These are phyloP conservation scores for Warburgia ugandensis DNA, from an alignment of 164 flowering plant genomes.

Conservation along the genomic window DNA sequence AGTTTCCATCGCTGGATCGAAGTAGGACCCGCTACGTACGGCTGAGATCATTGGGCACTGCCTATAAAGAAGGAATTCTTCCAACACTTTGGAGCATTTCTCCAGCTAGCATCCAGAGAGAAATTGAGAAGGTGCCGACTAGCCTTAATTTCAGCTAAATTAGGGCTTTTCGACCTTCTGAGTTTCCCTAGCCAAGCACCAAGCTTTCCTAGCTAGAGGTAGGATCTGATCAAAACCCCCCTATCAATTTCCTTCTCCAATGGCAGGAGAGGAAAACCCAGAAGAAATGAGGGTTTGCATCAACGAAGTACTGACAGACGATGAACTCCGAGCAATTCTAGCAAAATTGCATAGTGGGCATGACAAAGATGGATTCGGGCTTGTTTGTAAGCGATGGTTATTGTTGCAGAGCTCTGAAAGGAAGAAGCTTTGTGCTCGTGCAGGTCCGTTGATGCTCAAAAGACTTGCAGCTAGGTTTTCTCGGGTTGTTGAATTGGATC, in stretches of 20 bases:
- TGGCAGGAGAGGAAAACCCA: conserved; percentile 6
- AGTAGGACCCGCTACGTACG: too few relatives aligned
- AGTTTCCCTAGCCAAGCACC: too few relatives aligned
- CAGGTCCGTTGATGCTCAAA: conserved; percentile 78
- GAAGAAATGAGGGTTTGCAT: conserved; percentile 29
- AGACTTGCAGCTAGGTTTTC: conserved; percentile 69
- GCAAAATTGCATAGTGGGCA: conserved; percentile 42
- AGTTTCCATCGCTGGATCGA: too few relatives aligned
- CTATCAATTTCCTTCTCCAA: neutral
- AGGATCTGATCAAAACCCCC: neutral
- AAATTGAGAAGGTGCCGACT: too few relatives aligned
- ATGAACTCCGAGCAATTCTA: conserved; percentile 67
- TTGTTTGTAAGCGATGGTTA: conserved; percentile 94
- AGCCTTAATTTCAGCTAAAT: too few relatives aligned
- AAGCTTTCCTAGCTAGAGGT: too few relatives aligned
- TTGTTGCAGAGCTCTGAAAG: conserved; percentile 76
- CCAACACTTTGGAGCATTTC: too few relatives aligned
- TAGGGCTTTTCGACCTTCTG: too few relatives aligned
- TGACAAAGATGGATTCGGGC: conserved; percentile 71
- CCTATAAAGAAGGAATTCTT: too few relatives aligned
- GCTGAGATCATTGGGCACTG: too few relatives aligned
- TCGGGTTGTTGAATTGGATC: conserved; percentile 52
- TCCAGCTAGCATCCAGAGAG: too few relatives aligned
- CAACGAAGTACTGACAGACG: conserved; percentile 72
- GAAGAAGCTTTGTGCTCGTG: conserved; percentile 77